Conservation (phyloP, 2,329 filamentous ascomycete species). For the Decorospora gaudefroyi region DNA sequence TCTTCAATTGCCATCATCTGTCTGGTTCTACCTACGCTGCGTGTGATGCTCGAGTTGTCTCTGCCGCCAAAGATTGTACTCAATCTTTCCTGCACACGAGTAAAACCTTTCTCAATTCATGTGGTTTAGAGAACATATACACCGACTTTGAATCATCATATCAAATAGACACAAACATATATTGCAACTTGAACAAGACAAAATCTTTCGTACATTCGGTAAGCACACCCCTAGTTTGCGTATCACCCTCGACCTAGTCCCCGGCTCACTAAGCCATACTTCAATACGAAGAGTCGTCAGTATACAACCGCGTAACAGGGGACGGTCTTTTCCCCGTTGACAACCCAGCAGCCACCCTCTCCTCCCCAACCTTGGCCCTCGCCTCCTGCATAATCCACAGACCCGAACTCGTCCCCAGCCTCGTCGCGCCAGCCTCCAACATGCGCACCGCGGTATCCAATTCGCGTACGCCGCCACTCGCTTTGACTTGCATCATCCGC, state of each 20-base stretch:
- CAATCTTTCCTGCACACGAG: no score
- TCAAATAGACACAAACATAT: background rate
- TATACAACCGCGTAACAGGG: conserved; percentile 44
- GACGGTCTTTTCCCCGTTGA: conserved; percentile 24
- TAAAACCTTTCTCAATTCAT: no score
- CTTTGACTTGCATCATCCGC: conserved; percentile 59
- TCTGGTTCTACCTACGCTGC: conserved; percentile 1
- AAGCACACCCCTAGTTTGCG: no score
- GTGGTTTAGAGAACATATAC: no score
- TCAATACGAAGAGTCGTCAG: conserved; percentile 37
- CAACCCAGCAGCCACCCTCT: conserved; percentile 28
- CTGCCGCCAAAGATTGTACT: background rate
- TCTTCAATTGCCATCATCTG: conserved; percentile 41
- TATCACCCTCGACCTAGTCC: no score
- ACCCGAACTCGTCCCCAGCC: conserved; percentile 61
- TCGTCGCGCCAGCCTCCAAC: conserved; percentile 60
- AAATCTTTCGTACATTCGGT: background rate
- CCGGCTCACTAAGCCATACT: background rate
- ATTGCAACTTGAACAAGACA: background rate
- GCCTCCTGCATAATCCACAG: conserved; percentile 60
- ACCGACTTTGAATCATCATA: no score
- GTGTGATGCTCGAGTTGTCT: background rate
- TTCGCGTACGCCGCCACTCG: conserved; percentile 61
- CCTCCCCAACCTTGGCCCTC: conserved; percentile 30
- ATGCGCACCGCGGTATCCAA: conserved; percentile 58